Percentiles rank a stretch among this genome's conserved stretches.
Conservation (phyloP, 2,329 filamentous ascomycete species). For the Penicillium sp. region DNA sequence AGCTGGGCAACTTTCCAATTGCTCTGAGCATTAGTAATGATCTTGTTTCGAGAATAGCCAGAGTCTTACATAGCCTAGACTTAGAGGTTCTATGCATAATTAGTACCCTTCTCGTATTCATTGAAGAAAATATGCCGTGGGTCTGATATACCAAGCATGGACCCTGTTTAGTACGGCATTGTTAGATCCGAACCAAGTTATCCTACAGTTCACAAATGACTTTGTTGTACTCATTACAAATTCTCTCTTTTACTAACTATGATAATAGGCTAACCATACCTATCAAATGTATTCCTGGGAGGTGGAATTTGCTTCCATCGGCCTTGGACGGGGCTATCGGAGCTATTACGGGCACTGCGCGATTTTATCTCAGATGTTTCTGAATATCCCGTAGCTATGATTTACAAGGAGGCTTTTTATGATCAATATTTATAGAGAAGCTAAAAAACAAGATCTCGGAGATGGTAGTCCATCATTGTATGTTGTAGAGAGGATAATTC, state of each 20-base stretch:
- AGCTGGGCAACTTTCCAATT: constrained; percentile 2
- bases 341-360: neutral
- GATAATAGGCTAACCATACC: no score
- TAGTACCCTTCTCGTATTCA: neutral
- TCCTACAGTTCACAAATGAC: no score
- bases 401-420: neutral
- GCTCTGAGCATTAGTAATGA: neutral
- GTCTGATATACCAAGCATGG: neutral
- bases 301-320: neutral
- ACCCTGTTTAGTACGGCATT: neutral
- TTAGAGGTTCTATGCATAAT: neutral
- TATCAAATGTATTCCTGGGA: neutral
- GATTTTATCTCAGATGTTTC: neutral
- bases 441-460: neutral
- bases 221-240: no score
- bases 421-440: neutral
- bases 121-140: neutral
- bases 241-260: no score
- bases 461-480: neutral
- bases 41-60: neutral
- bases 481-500: neutral
- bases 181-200: no score
- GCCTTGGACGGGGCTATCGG: neutral
- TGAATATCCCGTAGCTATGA: neutral
- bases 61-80: neutral